Conservation (phyloP, 176 grass and related monocot species). For the Dactylis glomerata region DNA sequence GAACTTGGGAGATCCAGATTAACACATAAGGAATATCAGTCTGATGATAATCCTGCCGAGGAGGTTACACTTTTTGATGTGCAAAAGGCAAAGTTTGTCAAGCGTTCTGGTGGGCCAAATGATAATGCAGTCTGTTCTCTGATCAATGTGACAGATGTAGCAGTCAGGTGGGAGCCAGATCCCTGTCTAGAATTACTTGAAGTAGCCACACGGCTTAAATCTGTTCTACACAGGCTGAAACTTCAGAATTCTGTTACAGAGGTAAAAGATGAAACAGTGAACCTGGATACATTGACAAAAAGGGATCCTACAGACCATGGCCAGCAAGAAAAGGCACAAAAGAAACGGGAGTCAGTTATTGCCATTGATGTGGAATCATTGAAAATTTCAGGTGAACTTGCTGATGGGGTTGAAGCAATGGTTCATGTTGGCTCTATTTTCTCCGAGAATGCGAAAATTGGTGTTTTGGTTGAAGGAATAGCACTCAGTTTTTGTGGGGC, state of each 20-base stretch:
- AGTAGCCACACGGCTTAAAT: slow-evolving; percentile 66
- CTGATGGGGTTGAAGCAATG: slow-evolving; percentile 88
- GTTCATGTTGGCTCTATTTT: slow-evolving; percentile 88
- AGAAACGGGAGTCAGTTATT: slow-evolving; percentile 81
- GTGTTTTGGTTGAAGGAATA: slow-evolving; percentile 84
- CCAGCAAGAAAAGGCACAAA: slow-evolving; percentile 58
- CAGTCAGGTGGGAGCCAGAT: slow-evolving; percentile 82
- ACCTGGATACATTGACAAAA: slow-evolving; percentile 35
- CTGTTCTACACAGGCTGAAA: slow-evolving; percentile 65
- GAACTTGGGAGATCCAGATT: slow-evolving; percentile 67
- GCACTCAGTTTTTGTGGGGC: slow-evolving; percentile 66
- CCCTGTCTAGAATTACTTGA: slow-evolving; percentile 75
- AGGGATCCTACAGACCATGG: slow-evolving; percentile 47
- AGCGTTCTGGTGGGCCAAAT: slow-evolving; percentile 66
- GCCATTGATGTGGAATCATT: slow-evolving; percentile 88
- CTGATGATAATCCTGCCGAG: slow-evolving; percentile 53
- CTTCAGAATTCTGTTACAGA: slow-evolving; percentile 53
- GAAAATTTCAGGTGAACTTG: slow-evolving; percentile 79
- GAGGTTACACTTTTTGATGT: slow-evolving; percentile 60
- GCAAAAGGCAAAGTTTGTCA: slow-evolving; percentile 87
- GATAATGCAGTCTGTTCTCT: slow-evolving; percentile 76
- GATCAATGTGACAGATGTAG: slow-evolving; percentile 73
- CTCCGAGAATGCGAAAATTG: slow-evolving; percentile 96
- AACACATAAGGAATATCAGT: slow-evolving; percentile 61
- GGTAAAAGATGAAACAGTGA: slow-evolving; percentile 63